phyloP scores from a whole-genome alignment of 495 filamentous ascomycete species.

The Delitschia confertaspora region DNA sequence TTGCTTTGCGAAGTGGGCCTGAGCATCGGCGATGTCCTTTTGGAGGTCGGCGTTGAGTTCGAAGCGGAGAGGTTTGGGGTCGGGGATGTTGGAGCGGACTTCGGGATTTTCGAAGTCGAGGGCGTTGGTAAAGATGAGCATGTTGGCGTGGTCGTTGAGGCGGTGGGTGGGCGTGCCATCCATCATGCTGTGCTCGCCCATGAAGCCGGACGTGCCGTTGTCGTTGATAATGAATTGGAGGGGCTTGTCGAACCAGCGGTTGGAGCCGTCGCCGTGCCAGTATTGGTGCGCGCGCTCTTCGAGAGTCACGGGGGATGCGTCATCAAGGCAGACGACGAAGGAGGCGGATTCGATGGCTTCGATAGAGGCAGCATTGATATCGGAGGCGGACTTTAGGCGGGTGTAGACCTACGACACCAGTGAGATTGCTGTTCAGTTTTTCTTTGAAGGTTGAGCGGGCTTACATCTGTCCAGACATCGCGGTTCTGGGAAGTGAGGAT shows the following conservation, averaged over 20 bases:
- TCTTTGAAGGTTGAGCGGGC: background rate
- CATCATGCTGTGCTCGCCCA: slow-evolving; percentile 99
- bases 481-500: slow-evolving; percentile 85
- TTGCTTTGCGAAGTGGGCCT: slow-evolving; percentile 63
- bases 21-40: slow-evolving; percentile 65
- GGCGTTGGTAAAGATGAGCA: slow-evolving; percentile 81
- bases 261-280: slow-evolving; percentile 95
- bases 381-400: slow-evolving; percentile 61
- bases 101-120: slow-evolving; percentile 69
- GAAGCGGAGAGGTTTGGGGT: slow-evolving; percentile 71
- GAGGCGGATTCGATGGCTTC: slow-evolving; percentile 81
- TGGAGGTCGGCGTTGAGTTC: slow-evolving; percentile 61
- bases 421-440: slow-evolving; percentile 8
- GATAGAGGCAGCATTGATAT: slow-evolving; percentile 66
- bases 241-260: slow-evolving; percentile 98
- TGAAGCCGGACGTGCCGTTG: slow-evolving; percentile 95
- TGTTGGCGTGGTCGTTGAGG: slow-evolving; percentile 87
- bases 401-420: slow-evolving; percentile 46
- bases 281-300: slow-evolving; percentile 93
- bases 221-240: slow-evolving; percentile 97
- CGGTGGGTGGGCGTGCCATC: slow-evolving; percentile 96
- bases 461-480: slow-evolving; percentile 76
- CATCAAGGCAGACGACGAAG: slow-evolving; percentile 90
- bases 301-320: slow-evolving; percentile 82
- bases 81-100: slow-evolving; percentile 74